Evolutionary conservation across 352 stramenopile species (phyloP).

Genomic region (Phytophthora hybrid): DNA sequence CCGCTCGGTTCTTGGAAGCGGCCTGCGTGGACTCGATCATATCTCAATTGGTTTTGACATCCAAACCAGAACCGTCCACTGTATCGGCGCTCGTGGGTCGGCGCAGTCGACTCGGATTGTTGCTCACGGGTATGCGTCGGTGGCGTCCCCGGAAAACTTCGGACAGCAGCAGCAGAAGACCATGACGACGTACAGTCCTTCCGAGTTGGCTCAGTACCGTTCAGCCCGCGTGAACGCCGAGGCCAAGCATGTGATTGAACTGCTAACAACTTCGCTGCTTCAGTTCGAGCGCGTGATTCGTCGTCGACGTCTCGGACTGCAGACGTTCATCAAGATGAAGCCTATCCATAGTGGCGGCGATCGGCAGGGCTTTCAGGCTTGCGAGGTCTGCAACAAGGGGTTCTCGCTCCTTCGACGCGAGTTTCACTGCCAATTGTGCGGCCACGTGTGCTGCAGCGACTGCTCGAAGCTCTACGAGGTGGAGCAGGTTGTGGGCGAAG

Average conservation of each 20-base stretch:
- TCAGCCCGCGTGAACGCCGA: constrained; percentile 67
- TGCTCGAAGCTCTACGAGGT: constrained; percentile 69
- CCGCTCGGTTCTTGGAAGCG: constrained; percentile 54
- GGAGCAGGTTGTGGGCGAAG: constrained; percentile 50
- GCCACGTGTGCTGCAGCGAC: constrained; percentile 58
- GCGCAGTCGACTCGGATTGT: constrained; percentile 55
- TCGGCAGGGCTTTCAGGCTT: constrained; percentile 33
- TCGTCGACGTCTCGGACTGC: constrained; percentile 69
- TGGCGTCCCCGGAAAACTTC: constrained; percentile 47
- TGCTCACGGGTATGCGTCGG: constrained; percentile 69
- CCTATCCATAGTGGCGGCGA: constrained; percentile 13
- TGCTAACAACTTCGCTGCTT: constrained; percentile 62
- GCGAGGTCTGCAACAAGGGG: constrained; percentile 54
- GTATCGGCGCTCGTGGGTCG: constrained; percentile 31
- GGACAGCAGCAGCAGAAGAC: constrained; percentile 36
- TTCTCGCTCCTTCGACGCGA: constrained; percentile 60
- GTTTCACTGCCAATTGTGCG: constrained; percentile 66
- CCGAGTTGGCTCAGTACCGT: constrained; percentile 48
- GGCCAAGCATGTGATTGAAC: constrained; percentile 64
- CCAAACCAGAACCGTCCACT: constrained; percentile 44
- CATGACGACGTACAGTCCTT: constrained; percentile 31
- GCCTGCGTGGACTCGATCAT: constrained; percentile 52
- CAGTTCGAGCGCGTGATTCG: constrained; percentile 77
- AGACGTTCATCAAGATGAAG: constrained; percentile 63
- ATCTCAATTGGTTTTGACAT: constrained; percentile 71